A percentile compares a stretch with the other conserved stretches of the same genome.
These are phyloP conservation scores for Dichotomocladium elegans DNA, from an alignment of 371 early-diverging fungal genomes.

Conservation along the genomic window DNA sequence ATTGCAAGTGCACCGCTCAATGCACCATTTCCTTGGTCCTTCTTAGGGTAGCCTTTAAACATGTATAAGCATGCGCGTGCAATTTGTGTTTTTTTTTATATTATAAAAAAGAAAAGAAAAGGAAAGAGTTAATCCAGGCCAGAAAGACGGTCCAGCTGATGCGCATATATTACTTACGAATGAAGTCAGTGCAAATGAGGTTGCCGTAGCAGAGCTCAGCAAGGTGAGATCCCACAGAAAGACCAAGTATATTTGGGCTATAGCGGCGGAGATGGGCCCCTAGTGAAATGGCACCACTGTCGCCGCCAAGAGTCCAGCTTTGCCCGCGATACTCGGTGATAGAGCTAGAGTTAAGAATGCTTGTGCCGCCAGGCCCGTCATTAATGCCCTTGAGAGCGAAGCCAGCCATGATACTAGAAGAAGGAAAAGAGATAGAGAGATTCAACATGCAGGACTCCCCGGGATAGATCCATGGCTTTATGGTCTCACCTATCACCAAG, in stretches of 20 bases:
- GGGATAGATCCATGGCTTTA: too few relatives aligned
- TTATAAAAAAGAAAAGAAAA: too few relatives aligned
- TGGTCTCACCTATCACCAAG: conserved; percentile 29
- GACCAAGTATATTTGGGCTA: conserved; percentile 24
- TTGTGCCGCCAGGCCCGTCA: conserved; percentile 6
- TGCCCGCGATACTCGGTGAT: conserved; percentile 39
- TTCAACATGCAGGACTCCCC: too few relatives aligned
- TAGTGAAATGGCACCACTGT: conserved; percentile 28
- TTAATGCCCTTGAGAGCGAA: conserved; percentile 26
- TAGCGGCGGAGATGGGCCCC: conserved; percentile 37
- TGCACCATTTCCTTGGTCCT: conserved; percentile 28
- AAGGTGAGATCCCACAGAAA: conserved; percentile 20
- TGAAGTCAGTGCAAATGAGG: neutral
- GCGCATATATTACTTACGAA: too few relatives aligned
- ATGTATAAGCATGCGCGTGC: too few relatives aligned
- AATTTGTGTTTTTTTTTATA: too few relatives aligned
- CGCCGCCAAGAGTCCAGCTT: conserved; percentile 45
- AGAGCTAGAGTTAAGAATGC: conserved; percentile 14
- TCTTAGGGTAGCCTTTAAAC: neutral
- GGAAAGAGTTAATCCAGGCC: too few relatives aligned
- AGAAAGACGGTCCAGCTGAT: too few relatives aligned
- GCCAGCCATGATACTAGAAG: conserved; percentile 35
- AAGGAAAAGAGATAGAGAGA: too few relatives aligned
- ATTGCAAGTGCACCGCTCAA: conserved; percentile 32
- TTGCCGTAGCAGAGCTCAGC: conserved; percentile 1